Percentiles rank a stretch among this genome's conserved stretches.
phyloP scores from a whole-genome alignment of 1,284 basidiomycete species.

The Gymnopus androsaceus region DNA sequence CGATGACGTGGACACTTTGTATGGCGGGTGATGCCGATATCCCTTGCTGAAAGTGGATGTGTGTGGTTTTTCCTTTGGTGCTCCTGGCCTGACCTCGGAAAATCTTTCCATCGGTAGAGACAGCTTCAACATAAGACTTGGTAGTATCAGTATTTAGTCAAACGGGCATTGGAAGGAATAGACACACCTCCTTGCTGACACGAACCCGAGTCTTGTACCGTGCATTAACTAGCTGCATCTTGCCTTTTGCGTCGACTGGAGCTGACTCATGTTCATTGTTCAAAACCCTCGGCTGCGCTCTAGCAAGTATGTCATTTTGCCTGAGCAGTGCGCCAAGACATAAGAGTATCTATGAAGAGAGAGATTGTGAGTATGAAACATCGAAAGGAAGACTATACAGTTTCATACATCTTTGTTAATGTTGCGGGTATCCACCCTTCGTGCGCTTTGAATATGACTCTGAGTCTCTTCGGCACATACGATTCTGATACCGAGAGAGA shows the following conservation, averaged over 20 bases:
- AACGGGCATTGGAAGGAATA: neutral
- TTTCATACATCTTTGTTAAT: constrained; percentile 22
- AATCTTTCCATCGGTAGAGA: constrained; percentile 26
- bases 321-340: constrained; percentile 26
- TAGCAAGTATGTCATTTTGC: constrained; percentile 31
- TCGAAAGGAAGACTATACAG: neutral
- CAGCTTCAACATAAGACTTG: constrained; percentile 33
- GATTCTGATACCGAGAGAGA: constrained; percentile 4
- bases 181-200: constrained; percentile 31
- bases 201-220: constrained; percentile 39
- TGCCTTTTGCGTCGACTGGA: constrained; percentile 20
- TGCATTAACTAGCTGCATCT: constrained; percentile 30
- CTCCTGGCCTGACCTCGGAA: constrained; percentile 29
- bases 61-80: constrained; percentile 33
- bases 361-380: neutral
- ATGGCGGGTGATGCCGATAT: constrained; percentile 17
- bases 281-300: constrained; percentile 26
- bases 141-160: neutral
- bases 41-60: constrained; percentile 20
- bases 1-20: constrained; percentile 34
- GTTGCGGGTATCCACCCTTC: constrained; percentile 25
- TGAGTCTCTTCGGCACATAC: constrained; percentile 7
- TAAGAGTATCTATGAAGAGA: constrained; percentile 26
- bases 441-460: neutral
- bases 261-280: constrained; percentile 25